phyloP scores from a whole-genome alignment of 495 filamentous ascomycete species.

The Penicillium roqueforti region DNA sequence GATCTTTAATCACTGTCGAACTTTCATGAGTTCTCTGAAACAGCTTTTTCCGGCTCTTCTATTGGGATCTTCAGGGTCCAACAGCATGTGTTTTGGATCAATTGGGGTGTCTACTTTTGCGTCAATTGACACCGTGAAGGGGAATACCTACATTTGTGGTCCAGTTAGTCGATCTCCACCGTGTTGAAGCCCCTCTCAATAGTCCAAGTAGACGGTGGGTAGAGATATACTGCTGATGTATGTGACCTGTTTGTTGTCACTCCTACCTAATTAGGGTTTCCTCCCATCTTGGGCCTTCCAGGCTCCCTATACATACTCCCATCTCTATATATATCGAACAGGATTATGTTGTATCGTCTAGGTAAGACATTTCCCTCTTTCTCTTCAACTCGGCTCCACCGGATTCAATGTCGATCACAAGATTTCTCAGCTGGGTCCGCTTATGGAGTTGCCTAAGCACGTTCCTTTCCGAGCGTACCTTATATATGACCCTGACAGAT shows the following conservation, averaged over 20 bases:
- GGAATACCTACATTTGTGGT: too few species aligned
- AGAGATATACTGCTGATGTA: neutral
- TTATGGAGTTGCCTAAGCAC: neutral
- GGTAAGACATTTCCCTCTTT: neutral
- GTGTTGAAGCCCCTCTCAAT: too few species aligned
- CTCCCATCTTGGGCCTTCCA: neutral
- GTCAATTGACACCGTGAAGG: neutral
- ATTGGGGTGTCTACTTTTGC: neutral
- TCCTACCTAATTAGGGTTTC: neutral
- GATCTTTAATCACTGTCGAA: neutral
- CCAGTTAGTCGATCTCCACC: too few species aligned
- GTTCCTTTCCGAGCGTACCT: neutral
- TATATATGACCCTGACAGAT: conserved; percentile 1
- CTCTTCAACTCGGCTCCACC: neutral
- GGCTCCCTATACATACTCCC: neutral
- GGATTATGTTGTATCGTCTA: neutral
- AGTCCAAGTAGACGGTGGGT: neutral
- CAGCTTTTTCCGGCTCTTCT: neutral
- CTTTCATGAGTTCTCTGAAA: neutral
- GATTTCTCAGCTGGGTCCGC: neutral
- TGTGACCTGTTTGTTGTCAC: neutral
- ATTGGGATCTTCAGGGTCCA: neutral
- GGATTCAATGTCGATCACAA: conserved; percentile 4
- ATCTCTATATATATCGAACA: neutral
- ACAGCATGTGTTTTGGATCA: neutral